phyloP scores from a whole-genome alignment of 2,329 filamentous ascomycete species.

The Malbranchea zuffiana region DNA sequence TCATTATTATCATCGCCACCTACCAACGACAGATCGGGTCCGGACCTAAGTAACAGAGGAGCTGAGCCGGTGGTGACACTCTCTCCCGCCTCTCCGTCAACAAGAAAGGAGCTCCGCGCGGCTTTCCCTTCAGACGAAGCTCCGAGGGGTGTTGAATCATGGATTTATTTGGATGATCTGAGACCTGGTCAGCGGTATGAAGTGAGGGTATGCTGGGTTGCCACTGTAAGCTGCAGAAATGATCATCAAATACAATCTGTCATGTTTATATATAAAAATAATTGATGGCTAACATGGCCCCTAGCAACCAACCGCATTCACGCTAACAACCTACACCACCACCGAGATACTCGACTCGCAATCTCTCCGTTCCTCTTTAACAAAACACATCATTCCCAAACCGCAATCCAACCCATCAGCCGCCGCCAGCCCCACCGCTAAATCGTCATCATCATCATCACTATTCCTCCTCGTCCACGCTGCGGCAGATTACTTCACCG shows the following conservation, averaged over 20 bases:
- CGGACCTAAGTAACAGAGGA: too few species aligned
- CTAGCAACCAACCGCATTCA: constrained; percentile 79
- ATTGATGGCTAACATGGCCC: neutral
- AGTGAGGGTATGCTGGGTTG: constrained; percentile 84
- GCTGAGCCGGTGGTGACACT: too few species aligned
- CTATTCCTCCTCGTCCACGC: constrained; percentile 65
- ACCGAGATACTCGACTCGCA: constrained; percentile 51
- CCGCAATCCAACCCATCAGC: neutral
- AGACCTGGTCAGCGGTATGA: constrained; percentile 71
- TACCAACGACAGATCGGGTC: constrained; percentile 42
- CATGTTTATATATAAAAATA: neutral
- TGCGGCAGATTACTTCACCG: constrained; percentile 75
- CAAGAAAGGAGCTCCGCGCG: constrained; percentile 56
- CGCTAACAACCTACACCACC: constrained; percentile 54
- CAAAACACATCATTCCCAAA: neutral
- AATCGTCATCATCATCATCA: constrained; percentile 34
- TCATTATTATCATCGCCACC: constrained; percentile 26
- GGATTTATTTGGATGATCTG: constrained; percentile 66
- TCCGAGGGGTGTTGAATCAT: constrained; percentile 54
- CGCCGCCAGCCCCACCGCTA: constrained; percentile 3
- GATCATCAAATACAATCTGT: neutral
- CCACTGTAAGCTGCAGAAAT: constrained; percentile 65
- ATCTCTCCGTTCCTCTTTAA: constrained; percentile 48
- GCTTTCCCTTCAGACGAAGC: constrained; percentile 50
- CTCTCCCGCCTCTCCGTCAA: constrained; percentile 44